A percentile compares a stretch with the other conserved stretches of the same genome.
Evolutionary conservation across 2,329 filamentous ascomycete species (phyloP).

Genomic region (Colletotrichum trifolii): DNA sequence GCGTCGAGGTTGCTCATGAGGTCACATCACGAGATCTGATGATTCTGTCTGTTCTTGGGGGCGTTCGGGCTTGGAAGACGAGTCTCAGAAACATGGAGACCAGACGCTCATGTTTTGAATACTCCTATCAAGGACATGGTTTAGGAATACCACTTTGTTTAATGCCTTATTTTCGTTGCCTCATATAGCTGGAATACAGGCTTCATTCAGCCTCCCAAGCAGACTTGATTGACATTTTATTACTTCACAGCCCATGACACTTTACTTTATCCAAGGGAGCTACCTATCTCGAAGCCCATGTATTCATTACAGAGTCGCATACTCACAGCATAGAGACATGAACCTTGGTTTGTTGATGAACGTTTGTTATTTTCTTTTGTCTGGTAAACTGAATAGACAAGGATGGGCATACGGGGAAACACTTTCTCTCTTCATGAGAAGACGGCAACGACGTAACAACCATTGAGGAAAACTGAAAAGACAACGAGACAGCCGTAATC

Average conservation of each 20-base stretch:
- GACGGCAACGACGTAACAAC: slow-evolving; percentile 35
- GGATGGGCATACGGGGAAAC: slow-evolving; percentile 33
- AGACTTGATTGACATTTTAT: too few species aligned
- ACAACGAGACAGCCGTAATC: slow-evolving; percentile 38
- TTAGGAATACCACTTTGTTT: slow-evolving; percentile 23
- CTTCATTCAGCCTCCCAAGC: not conserved
- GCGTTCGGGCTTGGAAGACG: too few species aligned
- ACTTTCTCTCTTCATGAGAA: slow-evolving; percentile 35
- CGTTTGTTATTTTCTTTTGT: slow-evolving; percentile 38
- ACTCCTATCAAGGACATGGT: not conserved
- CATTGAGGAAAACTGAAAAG: slow-evolving; percentile 37
- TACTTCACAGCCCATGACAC: too few species aligned
- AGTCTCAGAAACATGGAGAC: slow-evolving; percentile 3
- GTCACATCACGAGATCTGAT: slow-evolving; percentile 4
- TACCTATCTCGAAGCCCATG: too few species aligned
- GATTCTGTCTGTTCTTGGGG: too few species aligned
- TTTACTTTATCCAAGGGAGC: too few species aligned
- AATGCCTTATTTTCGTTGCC: not conserved
- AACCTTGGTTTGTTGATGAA: slow-evolving; percentile 30
- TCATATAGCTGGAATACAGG: too few species aligned
- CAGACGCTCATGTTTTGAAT: slow-evolving; percentile 8
- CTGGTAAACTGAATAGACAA: slow-evolving; percentile 37
- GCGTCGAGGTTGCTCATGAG: slow-evolving; percentile 51
- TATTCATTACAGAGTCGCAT: too few species aligned
- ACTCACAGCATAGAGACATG: not conserved